Evolutionary conservation across 148 eudicot genomes (phyloP), one percentile per base, ranked within the genome.

Genomic region (Cornus suecica): DNA sequence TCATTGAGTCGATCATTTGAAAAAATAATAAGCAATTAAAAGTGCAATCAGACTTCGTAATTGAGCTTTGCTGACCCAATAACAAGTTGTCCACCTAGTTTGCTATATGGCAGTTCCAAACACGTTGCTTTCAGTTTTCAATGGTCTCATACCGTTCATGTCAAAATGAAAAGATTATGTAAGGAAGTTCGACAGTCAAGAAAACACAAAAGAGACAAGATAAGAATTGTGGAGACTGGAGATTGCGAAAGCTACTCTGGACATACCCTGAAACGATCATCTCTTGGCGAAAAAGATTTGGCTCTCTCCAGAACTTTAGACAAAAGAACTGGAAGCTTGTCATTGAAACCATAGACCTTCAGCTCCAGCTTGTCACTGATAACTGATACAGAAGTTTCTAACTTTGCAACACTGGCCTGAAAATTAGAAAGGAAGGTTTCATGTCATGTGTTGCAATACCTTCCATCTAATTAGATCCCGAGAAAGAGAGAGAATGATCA

Each of bases 331-430:
- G 91, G 89, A 78, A 95, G 97, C 81, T 92, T 95, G 81, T 95
- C 97, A 84, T 87, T 92, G 83, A 91, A 92, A 41, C 99, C 99
- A 81, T 91, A 91, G 63, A 95, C 85, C 92, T 89, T 95, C 28
- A 95, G 82, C 86, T 95, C 97, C 77, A 94, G 87, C 84, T 87
- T 91, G 79, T 94, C 99, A 45, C 96, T 85, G 72, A 72, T 80
- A 73, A 92, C 75, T 65, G 97, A 92, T 79, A 94, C 87, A 61
- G 99, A 94, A 71, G 96, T 92, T 77, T 94, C 99, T 76, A 94
- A 79, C 88, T 94, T 94, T 11, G 99, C 97, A 68, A 94, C 83
- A 78, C 96, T 89, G 66, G 99, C 99, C 99, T 94, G 86, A 85
- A 84, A 42, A 76, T 32, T 69, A 65, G 73, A 60, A n/a, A 74